These are phyloP conservation scores for Xerophyta viscosa DNA, from an alignment of 106 monocot genomes.

Conservation along the genomic window DNA sequence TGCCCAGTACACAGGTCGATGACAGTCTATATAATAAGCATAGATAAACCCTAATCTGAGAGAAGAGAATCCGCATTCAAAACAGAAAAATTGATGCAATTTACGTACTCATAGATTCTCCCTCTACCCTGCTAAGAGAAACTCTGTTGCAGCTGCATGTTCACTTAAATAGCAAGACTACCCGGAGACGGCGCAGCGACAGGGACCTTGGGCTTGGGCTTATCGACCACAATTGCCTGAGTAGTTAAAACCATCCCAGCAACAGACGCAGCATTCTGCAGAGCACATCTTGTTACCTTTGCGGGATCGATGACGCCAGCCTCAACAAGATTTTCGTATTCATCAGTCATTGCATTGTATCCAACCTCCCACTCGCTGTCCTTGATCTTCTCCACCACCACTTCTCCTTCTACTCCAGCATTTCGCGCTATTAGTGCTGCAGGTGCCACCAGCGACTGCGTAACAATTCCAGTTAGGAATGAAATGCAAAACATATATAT, in stretches of 20 bases:
- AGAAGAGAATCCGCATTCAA: too few species aligned
- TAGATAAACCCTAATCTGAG: too few species aligned
- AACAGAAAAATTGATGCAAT: too few species aligned
- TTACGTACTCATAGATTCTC: too few species aligned
- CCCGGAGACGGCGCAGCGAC: slow-evolving; percentile 16
- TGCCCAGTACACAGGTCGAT: too few species aligned
- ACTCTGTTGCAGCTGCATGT: too few species aligned
- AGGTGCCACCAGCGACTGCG: slow-evolving; percentile 61
- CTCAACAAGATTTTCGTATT: slow-evolving; percentile 75
- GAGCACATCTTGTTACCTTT: slow-evolving; percentile 72
- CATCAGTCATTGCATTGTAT: slow-evolving; percentile 79
- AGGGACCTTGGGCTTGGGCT: slow-evolving; percentile 53
- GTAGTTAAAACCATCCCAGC: slow-evolving; percentile 83
- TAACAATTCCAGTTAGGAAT: neutral
- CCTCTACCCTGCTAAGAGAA: too few species aligned
- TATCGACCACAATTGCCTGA: slow-evolving; percentile 85
- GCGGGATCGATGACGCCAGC: slow-evolving; percentile 78
- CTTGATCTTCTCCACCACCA: slow-evolving; percentile 84
- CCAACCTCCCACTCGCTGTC: slow-evolving; percentile 64
- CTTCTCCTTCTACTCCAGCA: slow-evolving; percentile 83
- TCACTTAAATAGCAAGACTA: neutral
- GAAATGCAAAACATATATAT: too few species aligned
- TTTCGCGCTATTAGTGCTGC: slow-evolving; percentile 79
- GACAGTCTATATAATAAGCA: too few species aligned
- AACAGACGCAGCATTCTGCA: slow-evolving; percentile 78